Base-by-base conservation (phyloP, 352 stramenopile species). In the Pythium phragmiticola region DNA sequence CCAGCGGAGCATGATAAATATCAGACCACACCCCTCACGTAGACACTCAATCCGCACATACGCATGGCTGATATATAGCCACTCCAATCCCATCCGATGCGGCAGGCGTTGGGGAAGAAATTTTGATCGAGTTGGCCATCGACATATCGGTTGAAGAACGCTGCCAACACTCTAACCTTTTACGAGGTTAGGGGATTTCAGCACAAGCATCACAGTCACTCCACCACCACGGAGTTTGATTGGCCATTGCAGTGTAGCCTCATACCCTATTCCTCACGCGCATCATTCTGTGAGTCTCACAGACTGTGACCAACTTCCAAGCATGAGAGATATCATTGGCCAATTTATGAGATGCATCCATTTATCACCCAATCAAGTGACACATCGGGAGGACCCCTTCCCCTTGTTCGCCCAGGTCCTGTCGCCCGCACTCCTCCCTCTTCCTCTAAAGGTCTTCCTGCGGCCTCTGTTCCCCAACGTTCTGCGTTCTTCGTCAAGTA, bases 401-500 rank as follows among this genome's bases (percentile, higher is more conserved):
- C 39, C 39, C 39, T 46, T 46, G 34, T 46, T 12, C 11, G 39
- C 16, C 17, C 39, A 2, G 39, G 39, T 46, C 39, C 39, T 46
- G 39, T 46, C 39, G 39, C 39, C 14, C 39, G 7, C 17, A 2
- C 23, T 21, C 21, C 21, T 26, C 21, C 46, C 46, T 52, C 46
- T 4, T 52, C 14, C 46, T 36, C 34, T 46, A 6, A 4, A n/a
- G 39, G 37, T 63, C 55, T 45, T 67, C 42, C 30, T 56, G 39
- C 46, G 33, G 21, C 28, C 42, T 54, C 39, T 30, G 34, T 43
- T 34, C 9, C 46, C 26, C 45, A 9, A 12, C 8, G 46, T 52
- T 52, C 42, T 37, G 28, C 53, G 33, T 56, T 77, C 37, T 41
- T 82, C 69, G 71, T 82, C 66, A 23, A 47, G 68, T 88, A 88